These are phyloP conservation scores for Fomes fomentarius DNA, from an alignment of 1,284 basidiomycete genomes.

Conservation along the genomic window DNA sequence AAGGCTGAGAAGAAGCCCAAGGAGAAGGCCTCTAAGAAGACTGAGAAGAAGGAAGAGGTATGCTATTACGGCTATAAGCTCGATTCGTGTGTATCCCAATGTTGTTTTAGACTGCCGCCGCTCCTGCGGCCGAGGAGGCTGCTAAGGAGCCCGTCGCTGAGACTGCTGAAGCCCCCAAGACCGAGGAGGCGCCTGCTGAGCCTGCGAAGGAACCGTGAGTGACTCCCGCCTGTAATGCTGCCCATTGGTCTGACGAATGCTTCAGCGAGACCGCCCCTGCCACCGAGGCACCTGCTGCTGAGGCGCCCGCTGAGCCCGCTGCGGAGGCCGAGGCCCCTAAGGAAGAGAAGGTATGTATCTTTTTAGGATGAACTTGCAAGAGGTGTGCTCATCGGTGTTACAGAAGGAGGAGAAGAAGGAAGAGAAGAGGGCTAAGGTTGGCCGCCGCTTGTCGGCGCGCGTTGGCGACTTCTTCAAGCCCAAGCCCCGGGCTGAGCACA, in stretches of 20 bases:
- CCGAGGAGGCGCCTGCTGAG: slow-evolving; percentile 43
- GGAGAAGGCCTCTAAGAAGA: slow-evolving; percentile 59
- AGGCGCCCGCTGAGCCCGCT: slow-evolving; percentile 38
- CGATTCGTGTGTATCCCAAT: slow-evolving; percentile 5
- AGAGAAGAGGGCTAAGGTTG: slow-evolving; percentile 57
- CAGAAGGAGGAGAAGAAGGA: slow-evolving; percentile 40
- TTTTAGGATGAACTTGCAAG: background rate
- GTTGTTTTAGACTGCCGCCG: slow-evolving; percentile 36
- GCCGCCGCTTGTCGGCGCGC: slow-evolving; percentile 77
- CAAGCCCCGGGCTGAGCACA: slow-evolving; percentile 70
- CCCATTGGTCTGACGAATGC: slow-evolving; percentile 1
- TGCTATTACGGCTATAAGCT: slow-evolving; percentile 27
- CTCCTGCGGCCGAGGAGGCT: slow-evolving; percentile 36
- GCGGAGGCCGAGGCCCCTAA: slow-evolving; percentile 53
- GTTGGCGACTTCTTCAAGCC: slow-evolving; percentile 81
- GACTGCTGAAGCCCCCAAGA: slow-evolving; percentile 37
- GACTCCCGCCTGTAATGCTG: slow-evolving; percentile 10
- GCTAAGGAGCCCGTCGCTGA: slow-evolving; percentile 34
- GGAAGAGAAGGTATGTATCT: slow-evolving; percentile 59
- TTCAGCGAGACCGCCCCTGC: slow-evolving; percentile 72
- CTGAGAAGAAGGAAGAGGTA: slow-evolving; percentile 73
- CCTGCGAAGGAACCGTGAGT: slow-evolving; percentile 63
- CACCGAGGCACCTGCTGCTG: slow-evolving; percentile 38
- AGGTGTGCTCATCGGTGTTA: background rate
- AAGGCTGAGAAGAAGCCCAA: slow-evolving; percentile 59